These are phyloP conservation scores for Prototheca stagnorum DNA, from an alignment of 163 green algal genomes.

Conservation along the genomic window DNA sequence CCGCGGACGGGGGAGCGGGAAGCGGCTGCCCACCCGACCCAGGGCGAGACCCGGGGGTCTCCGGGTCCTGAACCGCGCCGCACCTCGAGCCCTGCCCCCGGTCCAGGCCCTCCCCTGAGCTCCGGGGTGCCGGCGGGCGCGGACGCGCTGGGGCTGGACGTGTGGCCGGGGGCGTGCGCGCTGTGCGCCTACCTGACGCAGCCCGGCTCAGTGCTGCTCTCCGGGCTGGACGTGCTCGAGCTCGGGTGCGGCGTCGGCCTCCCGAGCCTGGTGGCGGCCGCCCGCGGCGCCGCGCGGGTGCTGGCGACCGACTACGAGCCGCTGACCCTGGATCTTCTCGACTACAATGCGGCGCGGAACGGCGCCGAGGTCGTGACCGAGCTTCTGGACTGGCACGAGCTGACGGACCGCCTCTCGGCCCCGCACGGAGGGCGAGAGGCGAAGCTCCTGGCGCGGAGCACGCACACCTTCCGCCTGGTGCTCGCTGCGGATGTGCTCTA, in stretches of 20 bases:
- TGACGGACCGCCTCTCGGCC: not conserved
- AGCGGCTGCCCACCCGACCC: no score
- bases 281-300: not conserved
- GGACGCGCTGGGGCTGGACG: conserved; percentile 11
- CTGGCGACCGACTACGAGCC: conserved; percentile 12
- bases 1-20: no score
- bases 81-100: no score
- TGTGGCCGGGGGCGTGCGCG: conserved; percentile 9
- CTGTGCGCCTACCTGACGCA: conserved; percentile 9
- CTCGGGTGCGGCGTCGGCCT: conserved; percentile 13
- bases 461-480: conserved; percentile 1
- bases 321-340: conserved; percentile 2
- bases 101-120: no score
- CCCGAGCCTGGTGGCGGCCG: conserved; percentile 9
- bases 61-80: no score
- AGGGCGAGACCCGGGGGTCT: no score
- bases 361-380: not conserved
- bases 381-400: conserved; percentile 6
- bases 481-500: conserved; percentile 17
- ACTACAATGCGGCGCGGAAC: conserved; percentile 3
- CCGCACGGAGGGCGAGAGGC: no score
- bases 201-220: not conserved
- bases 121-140: no score
- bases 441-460: no score
- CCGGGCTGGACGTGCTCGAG: conserved; percentile 2